Evolutionary conservation across 768 basidiomycete genomes (phyloP).

Genomic region (Termitomyces sp.): DNA sequence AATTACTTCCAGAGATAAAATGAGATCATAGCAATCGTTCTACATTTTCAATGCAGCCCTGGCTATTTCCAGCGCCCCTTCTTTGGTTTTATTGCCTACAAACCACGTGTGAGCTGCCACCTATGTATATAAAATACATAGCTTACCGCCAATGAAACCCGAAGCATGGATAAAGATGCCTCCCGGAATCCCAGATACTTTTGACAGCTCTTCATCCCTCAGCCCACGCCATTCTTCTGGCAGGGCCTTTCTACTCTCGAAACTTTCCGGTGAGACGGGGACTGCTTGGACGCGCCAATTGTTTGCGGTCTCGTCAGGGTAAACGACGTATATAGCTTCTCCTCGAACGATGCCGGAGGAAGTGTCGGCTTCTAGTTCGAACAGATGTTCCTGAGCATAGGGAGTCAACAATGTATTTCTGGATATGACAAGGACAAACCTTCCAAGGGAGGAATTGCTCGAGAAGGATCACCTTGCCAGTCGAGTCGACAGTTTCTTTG

Average conservation of each 20-base stretch:
- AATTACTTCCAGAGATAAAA: background rate
- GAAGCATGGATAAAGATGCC: conserved; percentile 93
- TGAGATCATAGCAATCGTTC: background rate
- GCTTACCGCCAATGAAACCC: conserved; percentile 91
- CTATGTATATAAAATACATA: conserved; percentile 2
- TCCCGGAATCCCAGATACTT: conserved; percentile 68
- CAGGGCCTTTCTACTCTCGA: conserved; percentile 85
- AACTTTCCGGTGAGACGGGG: conserved; percentile 74
- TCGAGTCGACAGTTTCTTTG: conserved; percentile 56
- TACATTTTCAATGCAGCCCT: conserved; percentile 51
- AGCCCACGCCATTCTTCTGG: conserved; percentile 93
- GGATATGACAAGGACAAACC: conserved; percentile 31
- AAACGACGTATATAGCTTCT: conserved; percentile 79
- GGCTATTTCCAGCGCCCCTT: conserved; percentile 81
- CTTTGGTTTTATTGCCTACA: conserved; percentile 82
- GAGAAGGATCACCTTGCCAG: conserved; percentile 76
- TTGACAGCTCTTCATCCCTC: conserved; percentile 76
- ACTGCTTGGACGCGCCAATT: conserved; percentile 95
- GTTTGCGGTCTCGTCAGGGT: conserved; percentile 72
- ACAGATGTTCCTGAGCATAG: conserved; percentile 66
- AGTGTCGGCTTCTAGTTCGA: conserved; percentile 70
- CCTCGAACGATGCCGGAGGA: conserved; percentile 33
- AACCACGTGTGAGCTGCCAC: background rate
- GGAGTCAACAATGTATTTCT: background rate
- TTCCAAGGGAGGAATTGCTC: conserved; percentile 86